Conservation (phyloP, 2,329 filamentous ascomycete species). For the Byssoonygena ceratinophila region DNA sequence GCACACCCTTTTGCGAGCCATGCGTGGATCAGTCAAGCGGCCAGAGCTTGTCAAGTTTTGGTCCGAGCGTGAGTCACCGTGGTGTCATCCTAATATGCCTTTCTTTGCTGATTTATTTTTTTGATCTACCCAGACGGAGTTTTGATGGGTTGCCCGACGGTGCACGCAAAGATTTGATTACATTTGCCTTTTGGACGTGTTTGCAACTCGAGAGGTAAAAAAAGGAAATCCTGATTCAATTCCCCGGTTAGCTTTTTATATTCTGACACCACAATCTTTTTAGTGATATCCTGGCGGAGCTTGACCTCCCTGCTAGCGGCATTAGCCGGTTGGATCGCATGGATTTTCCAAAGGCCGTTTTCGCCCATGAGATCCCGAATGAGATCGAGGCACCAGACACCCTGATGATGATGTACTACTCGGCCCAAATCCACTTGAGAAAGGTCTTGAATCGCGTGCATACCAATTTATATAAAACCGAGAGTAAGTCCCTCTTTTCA, state of each 20-base stretch:
- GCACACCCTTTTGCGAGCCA: slow-evolving; percentile 79
- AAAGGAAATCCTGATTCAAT: neutral
- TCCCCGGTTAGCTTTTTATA: neutral
- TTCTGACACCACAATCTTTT: neutral
- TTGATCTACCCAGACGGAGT: slow-evolving; percentile 25
- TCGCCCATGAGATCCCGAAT: slow-evolving; percentile 26
- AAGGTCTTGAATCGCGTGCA: slow-evolving; percentile 48
- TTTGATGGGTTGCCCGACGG: slow-evolving; percentile 26
- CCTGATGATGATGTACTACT: slow-evolving; percentile 48
- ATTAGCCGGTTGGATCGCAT: slow-evolving; percentile 47
- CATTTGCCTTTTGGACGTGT: slow-evolving; percentile 85
- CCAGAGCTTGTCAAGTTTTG: slow-evolving; percentile 56
- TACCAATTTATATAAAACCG: slow-evolving; percentile 43
- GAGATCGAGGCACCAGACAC: slow-evolving; percentile 27
- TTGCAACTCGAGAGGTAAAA: slow-evolving; percentile 75
- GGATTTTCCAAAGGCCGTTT: slow-evolving; percentile 30
- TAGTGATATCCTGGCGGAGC: slow-evolving; percentile 83
- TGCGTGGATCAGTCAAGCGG: slow-evolving; percentile 54
- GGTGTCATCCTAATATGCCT: neutral
- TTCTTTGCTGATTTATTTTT: slow-evolving; percentile 14
- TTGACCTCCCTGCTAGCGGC: slow-evolving; percentile 54
- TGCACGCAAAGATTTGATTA: slow-evolving; percentile 48
- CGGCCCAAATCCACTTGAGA: slow-evolving; percentile 51
- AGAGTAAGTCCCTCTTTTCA: slow-evolving; percentile 20
- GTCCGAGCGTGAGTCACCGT: slow-evolving; percentile 56